Evolutionary conservation across 192 early-diverging fungal species (phyloP).

Genomic region (Linnemannia zychae): DNA sequence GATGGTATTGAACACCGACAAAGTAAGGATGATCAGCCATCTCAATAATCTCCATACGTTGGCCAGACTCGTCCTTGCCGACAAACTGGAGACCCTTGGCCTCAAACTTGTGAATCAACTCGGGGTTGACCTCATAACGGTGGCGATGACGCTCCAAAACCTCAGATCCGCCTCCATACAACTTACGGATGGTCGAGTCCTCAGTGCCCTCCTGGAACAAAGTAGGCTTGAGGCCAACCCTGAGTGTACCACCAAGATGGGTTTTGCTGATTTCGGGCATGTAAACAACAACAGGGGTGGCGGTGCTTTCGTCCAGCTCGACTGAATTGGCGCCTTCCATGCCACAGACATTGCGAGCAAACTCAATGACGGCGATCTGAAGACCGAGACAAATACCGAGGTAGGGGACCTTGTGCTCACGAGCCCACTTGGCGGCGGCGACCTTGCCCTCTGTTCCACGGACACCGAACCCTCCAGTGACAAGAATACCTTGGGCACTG

Average conservation of each 20-base stretch:
- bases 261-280: conserved; percentile 98
- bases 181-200: conserved; percentile 72
- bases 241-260: conserved; percentile 96
- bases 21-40: conserved; percentile 90
- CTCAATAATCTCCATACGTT: conserved; percentile 98
- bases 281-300: conserved; percentile 85
- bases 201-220: conserved; percentile 75
- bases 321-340: conserved; percentile 85
- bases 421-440: conserved; percentile 93
- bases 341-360: conserved; percentile 91
- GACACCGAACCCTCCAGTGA: conserved; percentile 96
- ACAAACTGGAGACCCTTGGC: conserved; percentile 88
- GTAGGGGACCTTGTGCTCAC: conserved; percentile 96
- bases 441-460: conserved; percentile 97
- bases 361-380: conserved; percentile 96
- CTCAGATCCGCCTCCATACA: conserved; percentile 74
- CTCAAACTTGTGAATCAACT: conserved; percentile 80
- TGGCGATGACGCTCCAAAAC: conserved; percentile 91
- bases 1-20: conserved; percentile 95
- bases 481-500: conserved; percentile 89
- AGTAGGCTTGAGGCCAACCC: conserved; percentile 87
- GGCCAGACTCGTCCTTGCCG: conserved; percentile 91
- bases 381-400: conserved; percentile 98
- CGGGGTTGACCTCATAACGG: conserved; percentile 98
- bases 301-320: conserved; percentile 85